Conservation (phyloP, 306 rosid genomes). For the Lathyrus sativus region DNA sequence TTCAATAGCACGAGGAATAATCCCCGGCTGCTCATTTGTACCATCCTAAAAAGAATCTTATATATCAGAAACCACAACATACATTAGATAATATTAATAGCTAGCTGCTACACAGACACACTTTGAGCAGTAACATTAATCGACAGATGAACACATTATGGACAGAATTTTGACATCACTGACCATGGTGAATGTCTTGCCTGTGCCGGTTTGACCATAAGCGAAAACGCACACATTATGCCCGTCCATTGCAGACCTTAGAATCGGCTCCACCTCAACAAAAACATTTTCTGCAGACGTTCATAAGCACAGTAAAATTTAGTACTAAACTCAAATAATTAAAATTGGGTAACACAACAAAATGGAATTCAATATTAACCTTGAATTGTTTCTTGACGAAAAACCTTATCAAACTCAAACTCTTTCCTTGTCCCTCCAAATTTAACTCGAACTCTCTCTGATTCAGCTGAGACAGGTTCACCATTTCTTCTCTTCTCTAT, state of each 20-base stretch:
- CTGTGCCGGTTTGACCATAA: slow-evolving; percentile 96
- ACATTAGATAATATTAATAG: not conserved
- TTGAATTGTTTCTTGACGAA: slow-evolving; percentile 72
- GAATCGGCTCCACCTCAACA: slow-evolving; percentile 84
- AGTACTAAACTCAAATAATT: slow-evolving; percentile 7
- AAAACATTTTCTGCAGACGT: slow-evolving; percentile 64
- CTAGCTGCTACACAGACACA: no score
- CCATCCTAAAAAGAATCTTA: slow-evolving; percentile 69
- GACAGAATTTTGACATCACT: slow-evolving; percentile 41
- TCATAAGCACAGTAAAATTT: slow-evolving; percentile 38
- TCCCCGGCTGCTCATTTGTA: slow-evolving; percentile 70
- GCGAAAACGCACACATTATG: slow-evolving; percentile 88
- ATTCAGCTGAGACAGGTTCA: slow-evolving; percentile 58
- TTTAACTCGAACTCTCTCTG: slow-evolving; percentile 68
- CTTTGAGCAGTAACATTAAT: not conserved
- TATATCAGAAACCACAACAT: not conserved
- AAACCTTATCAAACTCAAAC: slow-evolving; percentile 82
- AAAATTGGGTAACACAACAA: slow-evolving; percentile 27
- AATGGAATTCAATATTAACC: slow-evolving; percentile 52
- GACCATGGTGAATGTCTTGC: slow-evolving; percentile 97
- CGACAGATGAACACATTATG: slow-evolving; percentile 24
- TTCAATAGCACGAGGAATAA: slow-evolving; percentile 77
- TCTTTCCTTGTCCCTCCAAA: slow-evolving; percentile 68
- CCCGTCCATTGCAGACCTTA: slow-evolving; percentile 88
- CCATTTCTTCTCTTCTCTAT: slow-evolving; percentile 50